phyloP scores from a whole-genome alignment of 1,284 basidiomycete species.

The Psilocybe mexicana region DNA sequence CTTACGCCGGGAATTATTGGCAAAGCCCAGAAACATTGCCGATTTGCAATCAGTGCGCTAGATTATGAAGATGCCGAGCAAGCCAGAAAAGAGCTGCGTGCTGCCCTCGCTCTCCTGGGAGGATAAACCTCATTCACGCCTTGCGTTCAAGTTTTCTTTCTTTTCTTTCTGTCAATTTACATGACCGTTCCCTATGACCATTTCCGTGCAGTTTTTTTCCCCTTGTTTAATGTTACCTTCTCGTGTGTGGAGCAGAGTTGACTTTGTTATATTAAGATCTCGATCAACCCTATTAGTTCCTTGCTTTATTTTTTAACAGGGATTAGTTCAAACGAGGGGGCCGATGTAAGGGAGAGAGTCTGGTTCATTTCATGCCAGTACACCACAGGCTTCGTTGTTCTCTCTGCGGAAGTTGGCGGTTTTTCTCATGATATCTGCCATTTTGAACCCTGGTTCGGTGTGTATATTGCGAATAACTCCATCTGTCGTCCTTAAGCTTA shows the following conservation, averaged over 20 bases:
- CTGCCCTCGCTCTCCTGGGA: constrained; percentile 75
- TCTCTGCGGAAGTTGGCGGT: too few relatives aligned
- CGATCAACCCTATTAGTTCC: background rate
- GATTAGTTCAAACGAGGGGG: too few relatives aligned
- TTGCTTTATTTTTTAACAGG: too few relatives aligned
- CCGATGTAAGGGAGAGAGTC: too few relatives aligned
- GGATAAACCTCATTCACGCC: constrained; percentile 26
- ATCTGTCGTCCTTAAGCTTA: background rate
- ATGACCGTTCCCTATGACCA: too few relatives aligned
- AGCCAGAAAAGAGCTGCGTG: constrained; percentile 76
- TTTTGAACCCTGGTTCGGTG: background rate
- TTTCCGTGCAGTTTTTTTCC: too few relatives aligned
- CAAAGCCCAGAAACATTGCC: constrained; percentile 86
- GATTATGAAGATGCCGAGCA: constrained; percentile 91
- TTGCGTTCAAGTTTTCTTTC: constrained; percentile 3
- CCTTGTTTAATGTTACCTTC: too few relatives aligned
- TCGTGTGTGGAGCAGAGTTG: too few relatives aligned
- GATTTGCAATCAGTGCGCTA: constrained; percentile 87
- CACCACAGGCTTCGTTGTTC: too few relatives aligned
- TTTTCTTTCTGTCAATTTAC: background rate
- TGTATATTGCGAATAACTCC: background rate
- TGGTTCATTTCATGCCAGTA: too few relatives aligned
- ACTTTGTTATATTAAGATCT: background rate
- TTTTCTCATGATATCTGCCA: background rate
- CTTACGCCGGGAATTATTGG: constrained; percentile 66